Percentiles rank a stretch among this genome's conserved stretches.
Conservation (phyloP, 371 early-diverging fungal species). For the Nematocida sp. region DNA sequence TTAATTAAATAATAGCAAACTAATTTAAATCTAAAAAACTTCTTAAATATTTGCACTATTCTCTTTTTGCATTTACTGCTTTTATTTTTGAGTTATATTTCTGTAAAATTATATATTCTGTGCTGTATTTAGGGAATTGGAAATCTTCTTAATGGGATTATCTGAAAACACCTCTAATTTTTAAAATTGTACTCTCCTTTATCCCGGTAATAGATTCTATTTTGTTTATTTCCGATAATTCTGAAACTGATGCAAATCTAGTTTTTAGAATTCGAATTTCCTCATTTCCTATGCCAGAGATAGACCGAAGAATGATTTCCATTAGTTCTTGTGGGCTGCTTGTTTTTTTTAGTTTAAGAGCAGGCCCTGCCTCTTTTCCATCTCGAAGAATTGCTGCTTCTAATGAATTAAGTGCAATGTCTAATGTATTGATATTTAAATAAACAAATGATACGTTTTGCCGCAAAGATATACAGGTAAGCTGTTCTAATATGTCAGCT, state of each 20-base stretch:
- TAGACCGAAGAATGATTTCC: constrained; percentile 8
- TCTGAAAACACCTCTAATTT: not conserved
- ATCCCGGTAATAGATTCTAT: not conserved
- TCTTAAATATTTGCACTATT: too few relatives aligned
- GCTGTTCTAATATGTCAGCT: not conserved
- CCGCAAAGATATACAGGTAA: constrained; percentile 14
- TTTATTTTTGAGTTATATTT: too few relatives aligned
- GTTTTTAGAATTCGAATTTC: constrained; percentile 11
- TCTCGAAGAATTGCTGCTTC: not conserved
- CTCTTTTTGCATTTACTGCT: too few relatives aligned
- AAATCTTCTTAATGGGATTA: not conserved
- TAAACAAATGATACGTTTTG: constrained; percentile 32
- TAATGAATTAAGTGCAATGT: constrained; percentile 22
- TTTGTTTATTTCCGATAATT: not conserved
- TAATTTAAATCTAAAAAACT: too few relatives aligned
- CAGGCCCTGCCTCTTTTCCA: constrained; percentile 1
- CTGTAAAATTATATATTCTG: too few relatives aligned
- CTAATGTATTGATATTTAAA: not conserved
- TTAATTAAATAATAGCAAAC: too few relatives aligned
- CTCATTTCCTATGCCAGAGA: constrained; percentile 22
- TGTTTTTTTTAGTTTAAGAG: constrained; percentile 24
- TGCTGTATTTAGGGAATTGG: too few relatives aligned
- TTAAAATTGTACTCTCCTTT: not conserved
- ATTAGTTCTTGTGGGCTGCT: constrained; percentile 14
- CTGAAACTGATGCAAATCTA: constrained; percentile 1